A percentile compares a stretch with the other conserved stretches of the same genome.
phyloP scores from a whole-genome alignment of 2,329 filamentous ascomycete species.

The Fusarium chaquense region DNA sequence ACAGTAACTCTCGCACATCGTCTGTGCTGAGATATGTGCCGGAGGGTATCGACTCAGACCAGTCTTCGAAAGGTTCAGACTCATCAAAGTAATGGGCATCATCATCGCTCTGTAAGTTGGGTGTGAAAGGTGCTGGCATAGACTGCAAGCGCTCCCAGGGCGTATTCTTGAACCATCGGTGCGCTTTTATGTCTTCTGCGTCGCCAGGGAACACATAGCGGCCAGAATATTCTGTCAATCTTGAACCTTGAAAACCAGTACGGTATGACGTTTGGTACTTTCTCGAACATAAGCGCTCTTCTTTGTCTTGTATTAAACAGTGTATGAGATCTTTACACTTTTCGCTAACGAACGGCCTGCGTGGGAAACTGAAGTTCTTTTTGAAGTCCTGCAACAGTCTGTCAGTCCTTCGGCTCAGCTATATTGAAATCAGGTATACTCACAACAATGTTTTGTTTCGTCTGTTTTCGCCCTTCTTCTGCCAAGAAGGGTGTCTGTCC shows the following conservation, averaged over 20 bases:
- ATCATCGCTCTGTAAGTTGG: conserved; percentile 73
- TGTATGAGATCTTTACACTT: conserved; percentile 83
- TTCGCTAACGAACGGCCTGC: conserved; percentile 72
- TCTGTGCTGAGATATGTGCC: conserved; percentile 47
- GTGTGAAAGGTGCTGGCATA: conserved; percentile 81
- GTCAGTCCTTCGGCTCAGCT: conserved; percentile 12
- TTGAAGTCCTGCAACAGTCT: conserved; percentile 71
- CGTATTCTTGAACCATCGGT: conserved; percentile 85
- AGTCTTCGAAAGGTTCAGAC: conserved; percentile 77
- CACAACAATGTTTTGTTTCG: conserved; percentile 86
- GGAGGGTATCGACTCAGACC: conserved; percentile 62
- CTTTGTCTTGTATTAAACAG: conserved; percentile 78
- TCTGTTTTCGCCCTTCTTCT: conserved; percentile 80
- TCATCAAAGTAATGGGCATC: conserved; percentile 94
- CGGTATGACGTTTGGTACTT: conserved; percentile 78
- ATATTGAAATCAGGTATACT: conserved; percentile 48
- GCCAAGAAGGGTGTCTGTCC: conserved; percentile 91
- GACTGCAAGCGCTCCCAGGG: conserved; percentile 81
- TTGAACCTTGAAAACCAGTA: conserved; percentile 38
- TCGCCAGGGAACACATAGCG: conserved; percentile 85
- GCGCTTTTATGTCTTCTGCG: conserved; percentile 88
- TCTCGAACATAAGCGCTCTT: conserved; percentile 79
- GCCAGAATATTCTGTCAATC: conserved; percentile 46
- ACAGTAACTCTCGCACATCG: conserved; percentile 52
- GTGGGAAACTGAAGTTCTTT: conserved; percentile 77